Evolutionary conservation across 2,329 filamentous ascomycete species (phyloP).

Genomic region (Alternaria sp.): DNA sequence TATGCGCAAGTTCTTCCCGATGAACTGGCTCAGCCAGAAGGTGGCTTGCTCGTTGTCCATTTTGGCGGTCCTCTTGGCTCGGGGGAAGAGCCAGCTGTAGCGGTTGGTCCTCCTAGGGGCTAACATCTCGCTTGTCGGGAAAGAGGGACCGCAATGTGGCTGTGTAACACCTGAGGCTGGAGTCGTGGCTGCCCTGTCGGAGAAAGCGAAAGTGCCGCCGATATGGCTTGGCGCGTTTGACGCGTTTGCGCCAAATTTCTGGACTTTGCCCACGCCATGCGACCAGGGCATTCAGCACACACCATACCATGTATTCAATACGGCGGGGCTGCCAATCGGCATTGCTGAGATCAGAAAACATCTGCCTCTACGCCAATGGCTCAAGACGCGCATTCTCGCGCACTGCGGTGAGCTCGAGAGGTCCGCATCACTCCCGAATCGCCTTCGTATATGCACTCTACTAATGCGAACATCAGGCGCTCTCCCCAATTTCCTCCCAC

Average conservation of each 20-base stretch:
- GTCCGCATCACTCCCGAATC: conserved; percentile 16
- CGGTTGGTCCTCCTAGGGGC: conserved; percentile 10
- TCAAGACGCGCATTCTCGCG: conserved; percentile 40
- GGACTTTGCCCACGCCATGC: conserved; percentile 5
- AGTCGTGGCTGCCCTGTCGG: conserved; percentile 8
- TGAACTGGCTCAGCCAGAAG: conserved; percentile 67
- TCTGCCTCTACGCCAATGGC: conserved; percentile 23
- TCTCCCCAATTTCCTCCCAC: conserved; percentile 51
- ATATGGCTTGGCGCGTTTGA: conserved; percentile 35
- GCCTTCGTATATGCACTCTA: not conserved
- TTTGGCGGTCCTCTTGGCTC: conserved; percentile 15
- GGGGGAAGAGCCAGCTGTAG: conserved; percentile 28
- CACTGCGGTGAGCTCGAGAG: conserved; percentile 29
- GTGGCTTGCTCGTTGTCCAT: conserved; percentile 62
- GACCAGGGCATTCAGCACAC: not conserved
- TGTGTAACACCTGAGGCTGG: conserved; percentile 13
- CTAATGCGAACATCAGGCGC: conserved; percentile 28
- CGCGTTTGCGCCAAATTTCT: conserved; percentile 30
- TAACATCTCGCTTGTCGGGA: conserved; percentile 12
- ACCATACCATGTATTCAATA: conserved; percentile 39
- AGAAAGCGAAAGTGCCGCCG: conserved; percentile 1
- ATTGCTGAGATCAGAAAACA: conserved; percentile 16
- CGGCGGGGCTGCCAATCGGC: conserved; percentile 38
- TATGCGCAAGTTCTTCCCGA: conserved; percentile 80
- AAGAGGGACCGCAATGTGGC: conserved; percentile 19